Evolutionary conservation across 352 stramenopile genomes (phyloP).

Genomic region (Globisporangium barbulae): DNA sequence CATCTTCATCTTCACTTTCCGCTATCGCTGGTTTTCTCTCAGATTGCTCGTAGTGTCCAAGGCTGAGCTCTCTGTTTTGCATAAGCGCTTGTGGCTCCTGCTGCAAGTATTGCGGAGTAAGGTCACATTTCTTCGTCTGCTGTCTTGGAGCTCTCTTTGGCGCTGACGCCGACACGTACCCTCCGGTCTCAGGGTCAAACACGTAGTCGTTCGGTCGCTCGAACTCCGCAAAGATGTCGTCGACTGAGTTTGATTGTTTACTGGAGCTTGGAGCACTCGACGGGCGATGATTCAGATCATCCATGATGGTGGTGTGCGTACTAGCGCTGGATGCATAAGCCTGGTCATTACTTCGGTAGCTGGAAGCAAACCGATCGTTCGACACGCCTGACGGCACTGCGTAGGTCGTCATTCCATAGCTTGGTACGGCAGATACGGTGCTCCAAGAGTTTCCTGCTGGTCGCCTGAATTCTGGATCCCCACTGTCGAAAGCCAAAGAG

Average conservation of each 20-base stretch:
- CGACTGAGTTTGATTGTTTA: constrained; percentile 33
- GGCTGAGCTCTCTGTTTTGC: not conserved
- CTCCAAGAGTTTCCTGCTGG: constrained; percentile 34
- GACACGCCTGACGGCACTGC: constrained; percentile 34
- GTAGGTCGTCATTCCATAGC: constrained; percentile 32
- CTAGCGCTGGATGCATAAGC: not conserved
- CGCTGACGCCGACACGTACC: constrained; percentile 42
- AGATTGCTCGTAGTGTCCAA: not conserved
- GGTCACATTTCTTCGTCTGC: not conserved
- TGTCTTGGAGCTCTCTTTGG: not conserved
- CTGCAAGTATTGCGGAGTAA: not conserved
- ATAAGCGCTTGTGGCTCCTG: constrained; percentile 1
- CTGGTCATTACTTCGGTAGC: not conserved
- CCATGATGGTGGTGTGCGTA: constrained; percentile 49
- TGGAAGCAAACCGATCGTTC: constrained; percentile 12
- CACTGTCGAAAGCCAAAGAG: not conserved
- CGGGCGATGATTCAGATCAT: constrained; percentile 33
- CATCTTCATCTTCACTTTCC: constrained; percentile 25
- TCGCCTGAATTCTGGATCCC: not conserved
- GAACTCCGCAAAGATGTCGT: constrained; percentile 77
- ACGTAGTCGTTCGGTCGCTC: constrained; percentile 77
- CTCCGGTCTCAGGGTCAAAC: constrained; percentile 52
- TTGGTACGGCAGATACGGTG: constrained; percentile 27
- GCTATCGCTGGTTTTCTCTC: not conserved
- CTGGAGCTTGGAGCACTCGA: not conserved